Conservation (phyloP, 176 grass and related monocot species). For the Lolium rigidum region DNA sequence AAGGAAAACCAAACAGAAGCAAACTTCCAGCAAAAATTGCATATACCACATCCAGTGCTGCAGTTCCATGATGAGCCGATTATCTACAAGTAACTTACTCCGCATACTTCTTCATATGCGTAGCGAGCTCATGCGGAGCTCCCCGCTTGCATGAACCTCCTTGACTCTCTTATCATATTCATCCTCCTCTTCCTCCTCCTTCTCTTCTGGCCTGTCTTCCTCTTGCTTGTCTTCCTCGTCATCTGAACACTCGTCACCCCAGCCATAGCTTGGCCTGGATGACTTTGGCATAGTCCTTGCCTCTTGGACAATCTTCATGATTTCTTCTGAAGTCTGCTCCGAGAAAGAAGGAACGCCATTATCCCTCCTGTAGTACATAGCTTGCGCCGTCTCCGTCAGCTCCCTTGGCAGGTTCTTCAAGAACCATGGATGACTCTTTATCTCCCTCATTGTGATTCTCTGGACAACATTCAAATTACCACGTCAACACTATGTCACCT, state of each 20-base stretch:
- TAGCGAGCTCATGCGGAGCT: conserved; percentile 63
- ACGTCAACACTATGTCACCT: conserved; percentile 17
- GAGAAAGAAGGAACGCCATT: conserved; percentile 76
- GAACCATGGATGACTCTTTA: conserved; percentile 97
- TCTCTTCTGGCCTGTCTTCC: conserved; percentile 45
- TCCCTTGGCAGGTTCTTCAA: conserved; percentile 95
- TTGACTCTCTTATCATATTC: conserved; percentile 85
- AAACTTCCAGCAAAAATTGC: conserved; percentile 57
- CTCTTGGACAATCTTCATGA: conserved; percentile 85
- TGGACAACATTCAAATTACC: conserved; percentile 43
- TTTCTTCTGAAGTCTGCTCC: conserved; percentile 75
- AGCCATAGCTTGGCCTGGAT: conserved; percentile 58
- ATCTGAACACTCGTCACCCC: conserved; percentile 61
- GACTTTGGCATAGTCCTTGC: conserved; percentile 71
- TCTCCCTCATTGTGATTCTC: conserved; percentile 97
- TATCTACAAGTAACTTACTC: conserved; percentile 45
- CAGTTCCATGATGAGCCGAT: conserved; percentile 18
- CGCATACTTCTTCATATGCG: conserved; percentile 55
- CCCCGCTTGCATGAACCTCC: conserved; percentile 75
- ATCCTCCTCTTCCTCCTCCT: conserved; percentile 61
- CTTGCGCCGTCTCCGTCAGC: conserved; percentile 74
- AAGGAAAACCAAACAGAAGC: conserved; percentile 44
- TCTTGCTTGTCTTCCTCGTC: conserved; percentile 66
- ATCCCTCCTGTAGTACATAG: conserved; percentile 81
- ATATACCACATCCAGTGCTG: conserved; percentile 39